phyloP scores from a whole-genome alignment of 805 yeast genomes.

The Candida silvatica region DNA sequence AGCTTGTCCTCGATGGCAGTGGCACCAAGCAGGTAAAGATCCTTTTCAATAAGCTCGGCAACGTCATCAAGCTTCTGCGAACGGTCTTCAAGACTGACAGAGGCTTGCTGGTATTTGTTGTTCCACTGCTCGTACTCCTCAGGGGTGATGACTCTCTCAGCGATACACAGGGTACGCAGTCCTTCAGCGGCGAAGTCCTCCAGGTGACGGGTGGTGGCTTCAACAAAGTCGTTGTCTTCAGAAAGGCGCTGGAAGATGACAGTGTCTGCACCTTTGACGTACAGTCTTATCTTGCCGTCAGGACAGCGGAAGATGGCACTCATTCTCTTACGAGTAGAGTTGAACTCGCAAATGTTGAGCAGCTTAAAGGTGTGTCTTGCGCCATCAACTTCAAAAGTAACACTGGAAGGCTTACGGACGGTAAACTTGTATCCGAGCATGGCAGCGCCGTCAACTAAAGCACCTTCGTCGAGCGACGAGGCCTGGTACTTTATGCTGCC shows the following conservation, averaged over 20 bases:
- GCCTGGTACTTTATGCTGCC: slow-evolving; percentile 89
- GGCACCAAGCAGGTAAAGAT: slow-evolving; percentile 80
- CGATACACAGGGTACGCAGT: slow-evolving; percentile 87
- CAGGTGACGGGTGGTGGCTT: slow-evolving; percentile 73
- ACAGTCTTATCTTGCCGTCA: slow-evolving; percentile 80
- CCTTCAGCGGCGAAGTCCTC: slow-evolving; percentile 98
- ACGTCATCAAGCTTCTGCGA: slow-evolving; percentile 72
- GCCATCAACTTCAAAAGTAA: slow-evolving; percentile 54
- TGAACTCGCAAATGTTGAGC: slow-evolving; percentile 89
- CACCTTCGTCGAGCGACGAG: slow-evolving; percentile 99
- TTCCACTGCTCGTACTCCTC: slow-evolving; percentile 74
- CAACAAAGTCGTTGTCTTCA: slow-evolving; percentile 67
- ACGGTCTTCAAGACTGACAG: slow-evolving; percentile 74
- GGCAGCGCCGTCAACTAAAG: slow-evolving; percentile 95
- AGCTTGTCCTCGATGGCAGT: slow-evolving; percentile 97
- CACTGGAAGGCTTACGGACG: slow-evolving; percentile 77
- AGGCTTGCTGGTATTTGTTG: slow-evolving; percentile 59
- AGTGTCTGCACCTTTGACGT: slow-evolving; percentile 97
- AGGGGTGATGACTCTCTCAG: slow-evolving; percentile 71
- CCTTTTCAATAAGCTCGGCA: slow-evolving; percentile 81
- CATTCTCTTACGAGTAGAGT: slow-evolving; percentile 97
- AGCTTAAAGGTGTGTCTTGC: slow-evolving; percentile 55
- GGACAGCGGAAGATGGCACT: slow-evolving; percentile 91
- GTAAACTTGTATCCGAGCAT: slow-evolving; percentile 75
- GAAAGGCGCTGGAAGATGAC: slow-evolving; percentile 83